These are phyloP conservation scores for Suhomyces atakaporum DNA, from an alignment of 1,139 yeast species.

Conservation along the genomic window DNA sequence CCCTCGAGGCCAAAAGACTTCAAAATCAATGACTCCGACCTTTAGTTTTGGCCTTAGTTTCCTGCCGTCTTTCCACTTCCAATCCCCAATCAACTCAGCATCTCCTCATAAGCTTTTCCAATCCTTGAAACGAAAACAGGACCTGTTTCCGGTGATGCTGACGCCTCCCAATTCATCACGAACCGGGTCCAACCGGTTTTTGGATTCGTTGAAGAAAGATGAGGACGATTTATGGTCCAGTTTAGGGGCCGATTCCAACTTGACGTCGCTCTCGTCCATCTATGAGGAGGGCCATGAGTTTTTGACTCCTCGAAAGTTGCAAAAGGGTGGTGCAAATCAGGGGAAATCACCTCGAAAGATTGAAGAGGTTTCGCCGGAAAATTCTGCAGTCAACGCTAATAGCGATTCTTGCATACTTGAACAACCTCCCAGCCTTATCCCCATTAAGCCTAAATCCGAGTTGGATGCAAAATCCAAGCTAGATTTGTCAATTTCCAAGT, in stretches of 20 bases:
- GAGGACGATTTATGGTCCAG: constrained; percentile 37
- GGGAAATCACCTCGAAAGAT: too few species aligned
- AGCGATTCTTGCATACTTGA: constrained; percentile 8
- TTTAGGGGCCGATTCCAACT: constrained; percentile 27
- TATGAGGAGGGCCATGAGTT: constrained; percentile 30
- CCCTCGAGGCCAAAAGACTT: constrained; percentile 21
- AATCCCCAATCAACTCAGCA: constrained; percentile 37
- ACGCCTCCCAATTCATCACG: constrained; percentile 27
- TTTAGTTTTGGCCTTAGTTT: constrained; percentile 45
- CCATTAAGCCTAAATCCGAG: constrained; percentile 11
- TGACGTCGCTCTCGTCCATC: constrained; percentile 32
- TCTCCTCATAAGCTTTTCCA: constrained; percentile 43
- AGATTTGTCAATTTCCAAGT: constrained; percentile 11
- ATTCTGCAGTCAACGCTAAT: not conserved
- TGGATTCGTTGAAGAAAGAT: constrained; percentile 18
- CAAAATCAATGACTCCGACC: constrained; percentile 30
- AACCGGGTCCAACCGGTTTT: constrained; percentile 11
- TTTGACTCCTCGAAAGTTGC: constrained; percentile 37
- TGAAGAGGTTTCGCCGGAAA: not conserved
- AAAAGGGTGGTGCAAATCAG: too few species aligned
- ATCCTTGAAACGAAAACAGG: constrained; percentile 10
- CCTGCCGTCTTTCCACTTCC: constrained; percentile 48
- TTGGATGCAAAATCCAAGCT: constrained; percentile 8
- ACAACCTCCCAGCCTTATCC: constrained; percentile 13
- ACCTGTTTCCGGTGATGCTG: constrained; percentile 12